Conservation (phyloP, 2,329 filamentous ascomycete genomes). For the Penicillium glabrum region DNA sequence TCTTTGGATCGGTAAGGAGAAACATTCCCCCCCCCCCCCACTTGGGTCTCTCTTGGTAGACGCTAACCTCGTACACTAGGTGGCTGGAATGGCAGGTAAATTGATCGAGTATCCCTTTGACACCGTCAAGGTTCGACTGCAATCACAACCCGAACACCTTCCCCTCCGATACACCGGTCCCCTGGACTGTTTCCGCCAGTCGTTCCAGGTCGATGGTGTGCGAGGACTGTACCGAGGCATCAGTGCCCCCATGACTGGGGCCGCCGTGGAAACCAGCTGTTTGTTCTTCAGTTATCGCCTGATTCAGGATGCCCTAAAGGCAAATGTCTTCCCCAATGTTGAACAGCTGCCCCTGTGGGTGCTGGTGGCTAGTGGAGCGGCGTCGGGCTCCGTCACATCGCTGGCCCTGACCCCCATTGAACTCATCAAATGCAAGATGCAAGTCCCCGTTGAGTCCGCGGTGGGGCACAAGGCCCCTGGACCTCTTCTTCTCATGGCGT, state of each 20-base stretch:
- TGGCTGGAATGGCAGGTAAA: slow-evolving; percentile 86
- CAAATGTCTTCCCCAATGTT: slow-evolving; percentile 56
- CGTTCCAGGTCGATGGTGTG: slow-evolving; percentile 75
- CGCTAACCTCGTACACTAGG: slow-evolving; percentile 43
- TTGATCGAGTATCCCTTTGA: slow-evolving; percentile 99
- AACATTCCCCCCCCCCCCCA: background rate
- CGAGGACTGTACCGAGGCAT: slow-evolving; percentile 87
- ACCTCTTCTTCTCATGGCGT: slow-evolving; percentile 69
- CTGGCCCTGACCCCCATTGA: slow-evolving; percentile 92
- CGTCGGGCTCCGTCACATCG: slow-evolving; percentile 85
- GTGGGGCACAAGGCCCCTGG: slow-evolving; percentile 51
- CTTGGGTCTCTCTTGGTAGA: too few relatives aligned
- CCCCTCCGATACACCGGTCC: slow-evolving; percentile 83
- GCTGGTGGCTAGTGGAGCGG: slow-evolving; percentile 77
- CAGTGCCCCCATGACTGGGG: slow-evolving; percentile 84
- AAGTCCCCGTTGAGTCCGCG: slow-evolving; percentile 61
- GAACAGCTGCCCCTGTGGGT: slow-evolving; percentile 70
- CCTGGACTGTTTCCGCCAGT: slow-evolving; percentile 89
- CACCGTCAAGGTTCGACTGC: slow-evolving; percentile 94
- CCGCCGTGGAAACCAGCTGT: slow-evolving; percentile 87
- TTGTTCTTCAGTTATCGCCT: slow-evolving; percentile 89
- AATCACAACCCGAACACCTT: slow-evolving; percentile 86
- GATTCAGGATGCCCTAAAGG: slow-evolving; percentile 61
- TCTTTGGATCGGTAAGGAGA: slow-evolving; percentile 76
- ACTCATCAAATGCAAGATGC: slow-evolving; percentile 97